Evolutionary conservation across 2,329 filamentous ascomycete genomes (phyloP), one percentile per base, ranked within the genome.

Genomic region (Sclerotiophoma versabilis): DNA sequence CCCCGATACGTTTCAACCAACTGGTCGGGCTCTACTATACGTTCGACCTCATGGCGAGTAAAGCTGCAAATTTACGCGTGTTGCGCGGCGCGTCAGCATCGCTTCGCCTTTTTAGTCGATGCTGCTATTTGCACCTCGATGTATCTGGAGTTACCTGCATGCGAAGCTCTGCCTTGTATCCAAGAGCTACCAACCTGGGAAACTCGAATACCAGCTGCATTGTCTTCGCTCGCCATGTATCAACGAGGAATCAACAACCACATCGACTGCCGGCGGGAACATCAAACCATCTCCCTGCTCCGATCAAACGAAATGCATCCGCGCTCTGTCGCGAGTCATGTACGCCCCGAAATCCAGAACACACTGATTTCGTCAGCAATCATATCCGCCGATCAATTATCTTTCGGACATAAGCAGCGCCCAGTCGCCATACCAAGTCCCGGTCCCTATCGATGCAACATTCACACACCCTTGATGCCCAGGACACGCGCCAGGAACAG

Each of bases 271-370:
- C 27, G 39, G n/a, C 49, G 49, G 57, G 54, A 51, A 29, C 38
- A 51, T 57, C 50, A 57, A 60, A 58, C 57, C 38, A 5, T 17
- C 41, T 46, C 47, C 57, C 54, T 60, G 47, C 57, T 54, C 38
- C 54, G 57, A 59, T 57, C 57, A 57, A 46, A 53, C 57, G 25
- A 45, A 34, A 30, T 26, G 19, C 10, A 22, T 33, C 49, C 53
- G 39, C 20, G 20, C 45, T 11, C 14, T 39, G 17, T 37, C 34
- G 46, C 54, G 49, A 57, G 54, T 59, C 57, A 59, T 36, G 33
- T 23, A 45, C 30, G 19, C 34, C 32, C 44, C 11, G 23, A 30
- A 26, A 29, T 32, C 52, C 37, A 49, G 38, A 59, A 53, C 48
- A 26, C 14, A 12, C 39, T 41, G 30, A 37, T 55, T 27, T 39